Percentiles rank a stretch among this genome's conserved stretches.
These are phyloP conservation scores for Myriangium duriaei DNA, from an alignment of 2,329 filamentous ascomycete genomes.

Conservation along the genomic window DNA sequence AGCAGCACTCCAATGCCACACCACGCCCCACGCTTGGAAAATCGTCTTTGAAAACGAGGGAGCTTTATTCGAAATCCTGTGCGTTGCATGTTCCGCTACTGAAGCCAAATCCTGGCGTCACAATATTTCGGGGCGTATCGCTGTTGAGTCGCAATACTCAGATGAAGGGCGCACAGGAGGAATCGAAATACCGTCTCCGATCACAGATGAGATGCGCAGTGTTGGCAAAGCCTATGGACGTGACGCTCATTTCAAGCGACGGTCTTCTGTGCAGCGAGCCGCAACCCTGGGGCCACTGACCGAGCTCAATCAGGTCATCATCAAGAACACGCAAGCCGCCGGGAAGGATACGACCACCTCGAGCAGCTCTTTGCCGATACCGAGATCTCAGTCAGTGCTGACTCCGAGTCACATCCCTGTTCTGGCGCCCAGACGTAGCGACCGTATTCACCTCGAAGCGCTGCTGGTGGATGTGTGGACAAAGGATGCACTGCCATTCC, in stretches of 20 bases:
- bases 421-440: constrained; percentile 59
- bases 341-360: constrained; percentile 39
- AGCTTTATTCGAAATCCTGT: constrained; percentile 68
- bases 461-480: constrained; percentile 73
- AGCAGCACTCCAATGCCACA: constrained; percentile 76
- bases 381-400: constrained; percentile 68
- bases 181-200: constrained; percentile 46
- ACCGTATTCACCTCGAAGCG: constrained; percentile 65
- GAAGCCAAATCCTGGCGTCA: constrained; percentile 74
- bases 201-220: constrained; percentile 58
- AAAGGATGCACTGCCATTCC: constrained; percentile 65
- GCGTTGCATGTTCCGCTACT: constrained; percentile 70
- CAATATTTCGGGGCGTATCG: constrained; percentile 45
- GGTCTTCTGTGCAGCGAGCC: constrained; percentile 67
- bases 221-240: constrained; percentile 65
- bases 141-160: constrained; percentile 38
- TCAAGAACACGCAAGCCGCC: constrained; percentile 69
- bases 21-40: constrained; percentile 84
- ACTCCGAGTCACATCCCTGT: constrained; percentile 56
- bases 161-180: constrained; percentile 35
- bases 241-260: constrained; percentile 50
- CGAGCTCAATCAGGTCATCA: constrained; percentile 61
- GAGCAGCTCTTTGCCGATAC: constrained; percentile 44
- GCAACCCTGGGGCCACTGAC: constrained; percentile 59
- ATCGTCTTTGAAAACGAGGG: constrained; percentile 67